Evolutionary conservation across 331 rosid species (phyloP).

Genomic region (Acacia pycnantha): DNA sequence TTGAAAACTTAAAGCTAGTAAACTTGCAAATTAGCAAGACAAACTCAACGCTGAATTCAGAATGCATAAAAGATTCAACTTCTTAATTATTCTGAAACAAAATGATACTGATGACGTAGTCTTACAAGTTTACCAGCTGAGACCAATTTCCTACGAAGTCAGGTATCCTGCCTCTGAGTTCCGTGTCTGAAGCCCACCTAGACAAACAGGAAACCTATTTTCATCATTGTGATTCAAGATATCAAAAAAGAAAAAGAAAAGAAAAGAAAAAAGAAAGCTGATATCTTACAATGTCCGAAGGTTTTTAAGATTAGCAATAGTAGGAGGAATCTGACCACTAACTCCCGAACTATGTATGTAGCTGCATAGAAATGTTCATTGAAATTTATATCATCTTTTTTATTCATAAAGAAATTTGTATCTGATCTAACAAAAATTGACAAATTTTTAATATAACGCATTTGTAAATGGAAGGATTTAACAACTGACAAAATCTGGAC

Average conservation of each 20-base stretch:
- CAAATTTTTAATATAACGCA: too few relatives aligned
- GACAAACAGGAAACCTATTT: not conserved
- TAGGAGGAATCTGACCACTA: not conserved
- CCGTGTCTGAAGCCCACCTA: not conserved
- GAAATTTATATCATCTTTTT: not conserved
- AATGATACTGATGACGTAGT: not conserved
- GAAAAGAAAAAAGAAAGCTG: too few relatives aligned
- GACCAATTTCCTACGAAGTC: not conserved
- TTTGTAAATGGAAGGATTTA: not conserved
- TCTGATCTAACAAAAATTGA: not conserved
- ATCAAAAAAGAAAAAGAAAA: too few relatives aligned
- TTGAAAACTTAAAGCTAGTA: not conserved
- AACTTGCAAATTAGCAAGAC: not conserved
- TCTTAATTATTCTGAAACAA: not conserved
- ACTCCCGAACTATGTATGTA: not conserved
- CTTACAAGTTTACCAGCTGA: not conserved
- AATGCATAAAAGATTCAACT: not conserved
- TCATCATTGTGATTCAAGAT: not conserved
- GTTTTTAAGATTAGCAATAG: not conserved
- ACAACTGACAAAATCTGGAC: not conserved
- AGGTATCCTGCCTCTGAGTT: not conserved
- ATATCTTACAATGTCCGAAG: not conserved
- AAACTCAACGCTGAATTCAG: not conserved
- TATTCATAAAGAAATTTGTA: too few relatives aligned
- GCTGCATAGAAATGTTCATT: not conserved